Evolutionary conservation across 306 rosid species (phyloP).

Genomic region (Cicer chorassanicum): DNA sequence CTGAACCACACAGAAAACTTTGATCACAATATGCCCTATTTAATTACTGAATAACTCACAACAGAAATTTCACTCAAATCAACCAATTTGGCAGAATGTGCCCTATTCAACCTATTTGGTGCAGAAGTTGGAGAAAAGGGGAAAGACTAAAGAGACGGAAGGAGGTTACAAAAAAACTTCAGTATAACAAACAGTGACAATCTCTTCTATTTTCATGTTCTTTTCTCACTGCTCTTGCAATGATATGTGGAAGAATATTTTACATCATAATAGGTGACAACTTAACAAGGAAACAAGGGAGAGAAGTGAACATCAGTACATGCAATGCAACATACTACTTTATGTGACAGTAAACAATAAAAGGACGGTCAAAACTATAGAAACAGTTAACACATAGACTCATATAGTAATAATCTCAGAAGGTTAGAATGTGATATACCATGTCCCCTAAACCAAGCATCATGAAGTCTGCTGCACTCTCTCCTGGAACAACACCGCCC

Average conservation of each 20-base stretch:
- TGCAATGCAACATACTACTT: slow-evolving; percentile 29
- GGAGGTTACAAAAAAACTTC: slow-evolving; percentile 15
- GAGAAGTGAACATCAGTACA: slow-evolving; percentile 19
- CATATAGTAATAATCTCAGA: slow-evolving; percentile 1
- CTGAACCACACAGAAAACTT: not conserved
- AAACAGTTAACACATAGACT: slow-evolving; percentile 11
- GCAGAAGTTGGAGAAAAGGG: not conserved
- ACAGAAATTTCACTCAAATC: slow-evolving; percentile 9
- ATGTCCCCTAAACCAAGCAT: slow-evolving; percentile 99
- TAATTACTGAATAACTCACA: slow-evolving; percentile 16
- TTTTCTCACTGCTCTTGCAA: slow-evolving; percentile 18
- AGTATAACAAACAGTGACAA: not conserved
- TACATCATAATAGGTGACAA: slow-evolving; percentile 21
- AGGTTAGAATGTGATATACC: slow-evolving; percentile 62
- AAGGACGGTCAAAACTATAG: slow-evolving; percentile 1
- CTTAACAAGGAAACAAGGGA: slow-evolving; percentile 29
- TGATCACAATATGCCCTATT: slow-evolving; percentile 13
- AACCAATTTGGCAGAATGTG: slow-evolving; percentile 1
- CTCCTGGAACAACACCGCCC: slow-evolving; percentile 78
- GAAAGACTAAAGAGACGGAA: not conserved
- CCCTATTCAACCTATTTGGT: not conserved
- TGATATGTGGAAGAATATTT: slow-evolving; percentile 13
- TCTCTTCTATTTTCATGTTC: slow-evolving; percentile 1
- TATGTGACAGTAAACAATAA: slow-evolving; percentile 33
- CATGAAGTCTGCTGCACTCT: slow-evolving; percentile 83